A percentile compares a stretch with the other conserved stretches of the same genome.
Evolutionary conservation across 1,284 basidiomycete genomes (phyloP).

Genomic region (Cryptococcus depauperatus): DNA sequence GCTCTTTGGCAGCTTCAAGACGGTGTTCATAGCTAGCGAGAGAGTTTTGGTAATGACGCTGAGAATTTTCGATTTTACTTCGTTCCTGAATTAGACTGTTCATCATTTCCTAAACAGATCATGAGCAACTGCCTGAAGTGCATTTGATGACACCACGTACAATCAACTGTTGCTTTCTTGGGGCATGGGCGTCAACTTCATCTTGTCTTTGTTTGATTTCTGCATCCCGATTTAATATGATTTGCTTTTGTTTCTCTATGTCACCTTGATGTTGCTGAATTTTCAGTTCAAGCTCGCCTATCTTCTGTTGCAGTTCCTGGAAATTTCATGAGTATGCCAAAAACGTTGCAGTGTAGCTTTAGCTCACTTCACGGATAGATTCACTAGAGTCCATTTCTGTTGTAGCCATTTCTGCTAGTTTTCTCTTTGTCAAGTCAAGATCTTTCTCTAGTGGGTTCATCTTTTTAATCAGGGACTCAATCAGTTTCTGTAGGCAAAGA

Average conservation of each 20-base stretch:
- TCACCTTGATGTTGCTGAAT: constrained; percentile 6
- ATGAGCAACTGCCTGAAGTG: too few species aligned
- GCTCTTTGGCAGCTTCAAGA: background rate
- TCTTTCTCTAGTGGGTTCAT: constrained; percentile 3
- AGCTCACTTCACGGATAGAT: constrained; percentile 10
- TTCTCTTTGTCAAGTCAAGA: constrained; percentile 7
- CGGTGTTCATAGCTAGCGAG: background rate
- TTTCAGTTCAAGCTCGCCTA: background rate
- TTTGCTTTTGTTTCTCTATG: constrained; percentile 2
- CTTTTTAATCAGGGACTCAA: constrained; percentile 3
- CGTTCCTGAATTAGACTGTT: constrained; percentile 1
- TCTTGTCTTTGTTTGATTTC: background rate
- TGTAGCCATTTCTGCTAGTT: constrained; percentile 10
- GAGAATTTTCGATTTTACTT: background rate
- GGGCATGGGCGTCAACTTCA: background rate
- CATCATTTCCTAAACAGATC: constrained; percentile 1
- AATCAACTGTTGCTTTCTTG: background rate
- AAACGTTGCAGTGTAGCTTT: background rate
- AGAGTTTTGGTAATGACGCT: constrained; percentile 3
- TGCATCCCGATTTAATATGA: background rate
- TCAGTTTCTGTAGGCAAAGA: background rate
- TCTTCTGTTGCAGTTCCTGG: background rate
- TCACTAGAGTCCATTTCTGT: constrained; percentile 13
- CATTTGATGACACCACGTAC: background rate
- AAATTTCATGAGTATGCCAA: background rate